Conservation (phyloP, 2,329 filamentous ascomycete genomes). For the Metarhizium humberi region DNA sequence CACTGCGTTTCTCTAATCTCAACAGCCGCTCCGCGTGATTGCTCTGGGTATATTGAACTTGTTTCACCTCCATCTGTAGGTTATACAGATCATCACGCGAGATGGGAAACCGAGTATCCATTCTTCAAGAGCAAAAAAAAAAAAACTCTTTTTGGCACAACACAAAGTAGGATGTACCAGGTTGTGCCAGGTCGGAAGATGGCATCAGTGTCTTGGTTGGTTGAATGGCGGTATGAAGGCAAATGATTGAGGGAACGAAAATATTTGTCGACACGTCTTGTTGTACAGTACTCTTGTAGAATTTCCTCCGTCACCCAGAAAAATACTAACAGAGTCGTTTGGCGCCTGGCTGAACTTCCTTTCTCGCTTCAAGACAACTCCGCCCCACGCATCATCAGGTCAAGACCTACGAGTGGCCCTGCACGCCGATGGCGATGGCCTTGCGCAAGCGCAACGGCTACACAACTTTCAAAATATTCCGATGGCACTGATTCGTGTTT, state of each 20-base stretch:
- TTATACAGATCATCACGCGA: slow-evolving; percentile 56
- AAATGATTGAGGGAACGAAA: neutral
- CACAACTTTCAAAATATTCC: neutral
- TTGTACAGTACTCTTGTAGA: neutral
- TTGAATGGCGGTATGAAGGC: neutral
- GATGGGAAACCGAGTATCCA: slow-evolving; percentile 54
- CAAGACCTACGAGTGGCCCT: slow-evolving; percentile 3
- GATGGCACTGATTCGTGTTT: neutral
- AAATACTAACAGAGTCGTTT: neutral
- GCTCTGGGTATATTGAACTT: slow-evolving; percentile 54
- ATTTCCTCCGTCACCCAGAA: neutral
- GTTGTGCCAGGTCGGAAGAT: neutral
- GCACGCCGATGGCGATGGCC: neutral
- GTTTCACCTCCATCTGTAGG: slow-evolving; percentile 63
- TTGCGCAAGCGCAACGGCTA: neutral
- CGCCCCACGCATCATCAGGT: neutral
- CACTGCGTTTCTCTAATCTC: slow-evolving; percentile 56
- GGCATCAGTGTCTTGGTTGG: neutral
- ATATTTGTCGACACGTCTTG: neutral
- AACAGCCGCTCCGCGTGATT: slow-evolving; percentile 53
- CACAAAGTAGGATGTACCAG: neutral
- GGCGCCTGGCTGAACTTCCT: neutral
- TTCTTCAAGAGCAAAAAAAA: slow-evolving; percentile 27
- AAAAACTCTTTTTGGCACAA: no score
- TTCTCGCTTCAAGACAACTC: neutral